Conservation (phyloP, 257 asterid genomes). For the Nicotiana benthamiana region DNA sequence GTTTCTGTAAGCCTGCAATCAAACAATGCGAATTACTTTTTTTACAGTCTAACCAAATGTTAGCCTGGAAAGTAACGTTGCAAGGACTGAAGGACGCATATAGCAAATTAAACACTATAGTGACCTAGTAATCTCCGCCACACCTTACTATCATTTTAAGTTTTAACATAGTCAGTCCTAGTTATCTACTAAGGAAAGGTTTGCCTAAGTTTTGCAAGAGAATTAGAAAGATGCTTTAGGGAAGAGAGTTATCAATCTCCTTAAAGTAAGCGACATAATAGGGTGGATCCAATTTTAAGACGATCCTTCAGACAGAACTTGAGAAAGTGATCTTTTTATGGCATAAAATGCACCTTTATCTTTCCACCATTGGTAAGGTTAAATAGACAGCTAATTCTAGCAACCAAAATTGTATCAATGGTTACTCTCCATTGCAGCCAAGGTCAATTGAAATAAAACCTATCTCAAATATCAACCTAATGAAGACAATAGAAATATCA, state of each 20-base stretch:
- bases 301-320: neutral
- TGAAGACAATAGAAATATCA: neutral
- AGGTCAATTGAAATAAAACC: neutral
- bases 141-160: neutral
- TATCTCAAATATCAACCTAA: neutral
- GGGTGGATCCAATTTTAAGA: neutral
- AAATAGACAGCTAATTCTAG: neutral
- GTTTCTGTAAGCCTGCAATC: neutral
- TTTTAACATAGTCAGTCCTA: neutral
- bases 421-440: neutral
- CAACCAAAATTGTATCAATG: neutral
- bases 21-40: neutral
- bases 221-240: neutral
- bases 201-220: neutral
- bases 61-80: neutral
- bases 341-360: neutral
- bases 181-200: neutral
- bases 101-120: neutral
- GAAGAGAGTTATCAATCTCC: neutral
- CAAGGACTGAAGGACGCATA: neutral
- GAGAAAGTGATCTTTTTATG: neutral
- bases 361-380: neutral
- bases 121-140: neutral
- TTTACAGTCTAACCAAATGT: neutral
- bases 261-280: neutral